Evolutionary conservation across 441 rosid genomes (phyloP).

Genomic region (Corymbia calophylla): DNA sequence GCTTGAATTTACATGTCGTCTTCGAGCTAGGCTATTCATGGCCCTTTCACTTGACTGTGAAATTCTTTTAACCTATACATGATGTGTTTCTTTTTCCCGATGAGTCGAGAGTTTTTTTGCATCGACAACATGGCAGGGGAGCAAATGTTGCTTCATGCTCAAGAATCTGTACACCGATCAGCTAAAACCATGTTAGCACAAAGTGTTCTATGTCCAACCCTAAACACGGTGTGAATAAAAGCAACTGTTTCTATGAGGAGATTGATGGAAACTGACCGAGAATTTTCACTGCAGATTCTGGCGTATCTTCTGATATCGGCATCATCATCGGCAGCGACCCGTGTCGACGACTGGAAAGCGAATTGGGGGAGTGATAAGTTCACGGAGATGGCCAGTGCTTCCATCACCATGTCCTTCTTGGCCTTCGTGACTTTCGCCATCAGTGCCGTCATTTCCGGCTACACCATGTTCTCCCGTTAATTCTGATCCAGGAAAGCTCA

Average conservation of each 20-base stretch:
- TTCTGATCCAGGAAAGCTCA: slow-evolving; percentile 13
- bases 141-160: background rate
- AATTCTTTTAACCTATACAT: background rate
- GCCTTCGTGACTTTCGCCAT: slow-evolving; percentile 69
- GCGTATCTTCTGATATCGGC: slow-evolving; percentile 92
- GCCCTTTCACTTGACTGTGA: background rate
- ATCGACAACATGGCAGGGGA: background rate
- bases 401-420: slow-evolving; percentile 67
- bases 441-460: slow-evolving; percentile 73
- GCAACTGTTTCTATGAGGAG: background rate
- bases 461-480: slow-evolving; percentile 35
- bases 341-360: slow-evolving; percentile 88
- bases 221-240: background rate
- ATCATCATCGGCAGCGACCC: slow-evolving; percentile 82
- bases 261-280: background rate
- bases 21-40: background rate
- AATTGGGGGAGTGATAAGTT: slow-evolving; percentile 97
- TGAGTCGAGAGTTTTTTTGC: background rate
- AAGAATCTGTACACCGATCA: background rate
- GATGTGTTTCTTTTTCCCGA: background rate
- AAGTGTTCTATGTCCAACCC: background rate
- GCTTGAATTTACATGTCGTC: background rate
- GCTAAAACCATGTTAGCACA: background rate
- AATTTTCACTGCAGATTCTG: slow-evolving; percentile 46
- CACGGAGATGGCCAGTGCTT: slow-evolving; percentile 88